Evolutionary conservation across 768 basidiomycete genomes (phyloP).

Genomic region (Obba rivulosa): DNA sequence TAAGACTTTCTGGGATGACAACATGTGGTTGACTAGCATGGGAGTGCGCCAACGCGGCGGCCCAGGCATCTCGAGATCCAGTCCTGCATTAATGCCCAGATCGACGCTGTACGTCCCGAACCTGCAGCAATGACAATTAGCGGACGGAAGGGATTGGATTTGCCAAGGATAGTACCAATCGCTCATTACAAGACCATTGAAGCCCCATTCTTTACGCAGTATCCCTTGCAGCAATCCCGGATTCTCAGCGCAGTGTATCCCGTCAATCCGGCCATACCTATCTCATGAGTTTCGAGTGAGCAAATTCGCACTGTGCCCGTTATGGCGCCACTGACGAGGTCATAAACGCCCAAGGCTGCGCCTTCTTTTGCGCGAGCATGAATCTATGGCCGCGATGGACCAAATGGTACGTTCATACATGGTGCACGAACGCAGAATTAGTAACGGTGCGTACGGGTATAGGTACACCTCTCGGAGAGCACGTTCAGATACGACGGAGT

Average conservation of each 20-base stretch:
- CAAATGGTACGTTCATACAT: constrained; percentile 1
- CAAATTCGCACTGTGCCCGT: background rate
- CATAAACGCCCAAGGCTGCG: constrained; percentile 63
- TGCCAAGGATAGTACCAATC: constrained; percentile 33
- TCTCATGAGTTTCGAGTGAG: background rate
- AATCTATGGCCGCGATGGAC: constrained; percentile 34
- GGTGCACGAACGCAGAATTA: background rate
- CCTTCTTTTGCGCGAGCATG: constrained; percentile 62
- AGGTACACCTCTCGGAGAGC: constrained; percentile 71
- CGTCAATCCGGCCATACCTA: constrained; percentile 39
- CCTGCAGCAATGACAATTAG: constrained; percentile 16
- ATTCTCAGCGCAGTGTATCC: constrained; percentile 40
- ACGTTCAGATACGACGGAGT: constrained; percentile 58
- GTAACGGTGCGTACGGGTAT: constrained; percentile 44
- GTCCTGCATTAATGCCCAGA: constrained; percentile 39
- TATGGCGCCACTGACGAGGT: constrained; percentile 40
- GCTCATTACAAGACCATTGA: constrained; percentile 42
- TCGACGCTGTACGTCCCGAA: constrained; percentile 40
- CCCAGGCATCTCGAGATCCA: constrained; percentile 46
- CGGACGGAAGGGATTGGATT: background rate
- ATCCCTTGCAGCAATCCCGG: constrained; percentile 34
- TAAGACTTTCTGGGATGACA: constrained; percentile 47
- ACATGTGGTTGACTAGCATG: constrained; percentile 32
- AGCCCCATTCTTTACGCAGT: constrained; percentile 45
- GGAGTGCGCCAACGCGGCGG: constrained; percentile 35